A percentile compares a stretch with the other conserved stretches of the same genome.
These are phyloP conservation scores for Fusarium nodosum DNA, from an alignment of 2,329 filamentous ascomycete genomes.

Conservation along the genomic window DNA sequence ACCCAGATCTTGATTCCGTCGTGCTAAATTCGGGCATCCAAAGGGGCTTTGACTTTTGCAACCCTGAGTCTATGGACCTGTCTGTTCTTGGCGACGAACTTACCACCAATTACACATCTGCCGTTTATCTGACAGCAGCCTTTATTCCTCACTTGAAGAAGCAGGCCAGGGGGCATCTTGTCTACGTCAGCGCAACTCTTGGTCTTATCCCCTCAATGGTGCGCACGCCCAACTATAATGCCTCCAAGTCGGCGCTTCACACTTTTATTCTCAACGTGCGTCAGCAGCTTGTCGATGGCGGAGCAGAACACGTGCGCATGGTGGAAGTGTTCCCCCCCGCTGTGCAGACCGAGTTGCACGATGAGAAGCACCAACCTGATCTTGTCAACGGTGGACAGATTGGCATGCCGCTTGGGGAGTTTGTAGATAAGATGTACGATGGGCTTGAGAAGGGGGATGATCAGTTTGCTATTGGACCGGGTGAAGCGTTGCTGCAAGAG, in stretches of 20 bases:
- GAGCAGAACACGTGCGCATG: slow-evolving; percentile 32
- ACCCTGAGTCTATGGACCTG: slow-evolving; percentile 48
- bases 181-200: slow-evolving; percentile 48
- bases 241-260: slow-evolving; percentile 49
- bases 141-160: slow-evolving; percentile 49
- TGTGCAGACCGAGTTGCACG: slow-evolving; percentile 50
- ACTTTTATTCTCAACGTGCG: slow-evolving; percentile 46
- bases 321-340: slow-evolving; percentile 51
- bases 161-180: slow-evolving; percentile 30
- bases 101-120: slow-evolving; percentile 49
- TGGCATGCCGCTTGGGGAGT: slow-evolving; percentile 58
- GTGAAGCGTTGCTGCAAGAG: slow-evolving; percentile 43
- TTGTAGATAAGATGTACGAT: slow-evolving; percentile 56
- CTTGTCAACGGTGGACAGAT: slow-evolving; percentile 49
- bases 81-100: slow-evolving; percentile 48
- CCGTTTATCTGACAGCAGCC: slow-evolving; percentile 48
- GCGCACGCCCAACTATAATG: slow-evolving; percentile 50
- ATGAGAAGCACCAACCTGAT: slow-evolving; percentile 48
- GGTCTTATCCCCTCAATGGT: slow-evolving; percentile 42
- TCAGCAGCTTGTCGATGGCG: slow-evolving; percentile 39
- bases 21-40: slow-evolving; percentile 71
- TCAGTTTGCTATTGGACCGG: slow-evolving; percentile 46
- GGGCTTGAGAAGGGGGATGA: slow-evolving; percentile 43
- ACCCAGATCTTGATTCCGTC: slow-evolving; percentile 59
- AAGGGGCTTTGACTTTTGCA: slow-evolving; percentile 53